A percentile compares a stretch with the other conserved stretches of the same genome.
Conservation (phyloP, 495 filamentous ascomycete genomes). For the Podospora sp. region DNA sequence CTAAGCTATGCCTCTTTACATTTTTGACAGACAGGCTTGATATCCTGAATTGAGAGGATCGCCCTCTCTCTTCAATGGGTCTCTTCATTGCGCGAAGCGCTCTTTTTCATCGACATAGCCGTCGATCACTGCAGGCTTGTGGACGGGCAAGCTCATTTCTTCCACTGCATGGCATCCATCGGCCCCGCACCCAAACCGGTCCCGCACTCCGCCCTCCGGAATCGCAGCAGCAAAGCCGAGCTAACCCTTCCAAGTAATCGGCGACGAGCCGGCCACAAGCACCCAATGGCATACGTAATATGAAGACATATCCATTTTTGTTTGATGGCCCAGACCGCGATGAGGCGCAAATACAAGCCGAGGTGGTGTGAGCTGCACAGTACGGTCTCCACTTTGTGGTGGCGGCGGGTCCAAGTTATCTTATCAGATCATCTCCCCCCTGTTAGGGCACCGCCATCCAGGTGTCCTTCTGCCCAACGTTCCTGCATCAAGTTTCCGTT, state of each 20-base stretch:
- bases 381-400: background rate
- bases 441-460: background rate
- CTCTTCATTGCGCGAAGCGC: too few species aligned
- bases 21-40: too few species aligned
- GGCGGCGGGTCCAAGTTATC: background rate
- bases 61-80: too few species aligned
- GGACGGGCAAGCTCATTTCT: too few species aligned
- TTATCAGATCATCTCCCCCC: slow-evolving; percentile 19
- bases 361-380: background rate
- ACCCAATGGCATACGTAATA: background rate
- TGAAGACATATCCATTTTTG: background rate
- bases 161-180: too few species aligned
- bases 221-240: slow-evolving; percentile 5
- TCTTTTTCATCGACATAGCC: too few species aligned
- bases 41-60: too few species aligned
- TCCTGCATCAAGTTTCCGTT: background rate
- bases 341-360: background rate
- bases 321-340: background rate
- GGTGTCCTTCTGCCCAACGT: slow-evolving; percentile 5
- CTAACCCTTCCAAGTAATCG: background rate
- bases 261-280: background rate
- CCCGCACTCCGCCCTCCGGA: slow-evolving; percentile 1
- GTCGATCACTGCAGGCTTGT: too few species aligned
- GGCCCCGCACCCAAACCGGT: background rate
- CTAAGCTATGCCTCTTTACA: too few species aligned